phyloP scores from a whole-genome alignment of 202 grass and related monocot genomes.

The Setaria viridis region DNA sequence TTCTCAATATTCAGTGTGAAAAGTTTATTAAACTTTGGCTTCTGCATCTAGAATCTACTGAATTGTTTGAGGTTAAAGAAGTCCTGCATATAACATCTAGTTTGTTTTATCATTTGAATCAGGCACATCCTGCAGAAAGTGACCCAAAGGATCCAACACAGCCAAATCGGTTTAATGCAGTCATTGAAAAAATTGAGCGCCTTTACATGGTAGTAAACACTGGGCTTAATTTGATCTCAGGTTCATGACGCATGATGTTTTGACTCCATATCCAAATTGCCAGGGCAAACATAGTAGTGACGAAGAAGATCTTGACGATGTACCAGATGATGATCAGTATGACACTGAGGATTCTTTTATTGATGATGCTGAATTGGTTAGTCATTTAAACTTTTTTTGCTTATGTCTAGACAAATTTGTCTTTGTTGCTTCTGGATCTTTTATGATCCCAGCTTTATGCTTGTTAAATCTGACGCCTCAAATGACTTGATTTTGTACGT shows the following conservation, averaged over 20 bases:
- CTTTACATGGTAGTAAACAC: conserved; percentile 86
- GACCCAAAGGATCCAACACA: conserved; percentile 70
- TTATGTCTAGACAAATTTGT: not conserved
- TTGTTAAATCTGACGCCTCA: not conserved
- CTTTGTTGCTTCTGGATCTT: conserved; percentile 35
- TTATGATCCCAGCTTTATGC: not conserved
- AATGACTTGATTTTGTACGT: not conserved
- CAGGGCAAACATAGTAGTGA: conserved; percentile 98
- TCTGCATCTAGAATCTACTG: conserved; percentile 18
- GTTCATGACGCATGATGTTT: conserved; percentile 25
- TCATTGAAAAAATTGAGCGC: conserved; percentile 99
- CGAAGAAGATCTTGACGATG: conserved; percentile 93
- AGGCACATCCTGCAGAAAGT: conserved; percentile 68
- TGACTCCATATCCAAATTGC: conserved; percentile 43
- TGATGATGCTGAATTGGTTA: conserved; percentile 96
- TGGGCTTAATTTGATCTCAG: conserved; percentile 3
- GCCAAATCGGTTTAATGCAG: conserved; percentile 90
- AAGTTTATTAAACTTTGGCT: not conserved
- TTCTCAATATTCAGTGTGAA: conserved; percentile 5
- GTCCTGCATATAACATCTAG: conserved; percentile 22
- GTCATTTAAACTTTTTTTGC: conserved; percentile 39
- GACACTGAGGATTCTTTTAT: conserved; percentile 99
- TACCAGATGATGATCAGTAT: conserved; percentile 96
- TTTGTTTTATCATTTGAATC: conserved; percentile 45
- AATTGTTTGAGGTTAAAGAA: conserved; percentile 5